Evolutionary conservation across 805 yeast species (phyloP).

Genomic region (Zygotorulaspora sp.): DNA sequence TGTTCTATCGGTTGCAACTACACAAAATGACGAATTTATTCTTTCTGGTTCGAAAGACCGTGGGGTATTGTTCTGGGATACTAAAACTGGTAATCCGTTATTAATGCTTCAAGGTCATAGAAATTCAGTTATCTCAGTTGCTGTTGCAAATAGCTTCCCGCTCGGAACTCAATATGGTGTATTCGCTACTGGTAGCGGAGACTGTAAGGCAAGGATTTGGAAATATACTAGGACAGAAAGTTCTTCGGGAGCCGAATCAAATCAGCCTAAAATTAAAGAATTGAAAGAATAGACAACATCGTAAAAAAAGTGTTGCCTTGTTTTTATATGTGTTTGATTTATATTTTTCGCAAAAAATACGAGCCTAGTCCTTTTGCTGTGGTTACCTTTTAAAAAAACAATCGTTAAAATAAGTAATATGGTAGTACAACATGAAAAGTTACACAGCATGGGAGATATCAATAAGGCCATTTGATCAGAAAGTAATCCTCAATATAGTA

Average conservation of each 20-base stretch:
- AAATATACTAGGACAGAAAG: conserved; percentile 48
- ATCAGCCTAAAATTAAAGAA: conserved; percentile 18
- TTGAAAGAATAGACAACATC: conserved; percentile 12
- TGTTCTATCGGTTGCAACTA: conserved; percentile 87
- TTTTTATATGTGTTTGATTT: background rate
- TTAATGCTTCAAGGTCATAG: conserved; percentile 96
- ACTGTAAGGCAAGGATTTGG: conserved; percentile 97
- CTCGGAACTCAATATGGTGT: conserved; percentile 59
- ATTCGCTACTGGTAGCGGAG: conserved; percentile 97
- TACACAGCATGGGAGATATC: too few relatives aligned
- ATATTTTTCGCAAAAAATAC: too few relatives aligned
- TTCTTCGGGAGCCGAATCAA: conserved; percentile 5
- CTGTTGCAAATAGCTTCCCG: conserved; percentile 75
- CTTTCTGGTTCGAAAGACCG: conserved; percentile 95
- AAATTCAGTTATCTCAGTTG: conserved; percentile 90
- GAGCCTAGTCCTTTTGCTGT: too few relatives aligned
- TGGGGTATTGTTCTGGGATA: conserved; percentile 97
- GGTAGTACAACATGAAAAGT: too few relatives aligned
- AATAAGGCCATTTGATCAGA: too few relatives aligned
- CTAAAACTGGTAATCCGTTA: conserved; percentile 82
- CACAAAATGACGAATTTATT: conserved; percentile 88
- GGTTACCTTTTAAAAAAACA: too few relatives aligned
- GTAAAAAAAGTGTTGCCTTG: background rate
- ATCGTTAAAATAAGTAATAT: too few relatives aligned
- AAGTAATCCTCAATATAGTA: too few relatives aligned